Conservation (phyloP, 352 stramenopile species). For the Phytopythium sindhum region DNA sequence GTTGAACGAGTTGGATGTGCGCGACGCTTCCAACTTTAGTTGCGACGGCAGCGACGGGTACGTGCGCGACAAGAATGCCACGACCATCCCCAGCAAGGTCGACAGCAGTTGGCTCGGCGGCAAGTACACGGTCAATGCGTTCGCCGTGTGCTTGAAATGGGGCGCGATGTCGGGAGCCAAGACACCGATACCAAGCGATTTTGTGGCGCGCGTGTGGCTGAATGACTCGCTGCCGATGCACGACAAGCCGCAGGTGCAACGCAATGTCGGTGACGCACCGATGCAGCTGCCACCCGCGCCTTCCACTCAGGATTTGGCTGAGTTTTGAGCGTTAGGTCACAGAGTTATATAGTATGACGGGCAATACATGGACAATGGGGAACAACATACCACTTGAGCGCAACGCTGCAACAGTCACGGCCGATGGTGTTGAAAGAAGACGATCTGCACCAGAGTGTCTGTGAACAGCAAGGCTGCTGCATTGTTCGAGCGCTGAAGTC, state of each 20-base stretch:
- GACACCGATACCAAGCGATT: conserved; percentile 16
- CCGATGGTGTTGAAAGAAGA: too few species aligned
- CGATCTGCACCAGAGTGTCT: not conserved
- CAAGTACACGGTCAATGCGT: conserved; percentile 21
- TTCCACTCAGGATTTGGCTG: not conserved
- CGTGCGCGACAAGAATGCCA: conserved; percentile 20
- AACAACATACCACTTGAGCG: not conserved
- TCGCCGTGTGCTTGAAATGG: conserved; percentile 37
- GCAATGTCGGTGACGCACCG: conserved; percentile 7
- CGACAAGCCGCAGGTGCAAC: conserved; percentile 23
- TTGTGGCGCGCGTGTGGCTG: conserved; percentile 38
- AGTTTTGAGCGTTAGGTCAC: not conserved
- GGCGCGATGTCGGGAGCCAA: conserved; percentile 5
- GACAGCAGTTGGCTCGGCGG: conserved; percentile 30
- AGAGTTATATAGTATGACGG: not conserved
- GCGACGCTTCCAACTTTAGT: conserved; percentile 16
- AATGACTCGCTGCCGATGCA: conserved; percentile 33
- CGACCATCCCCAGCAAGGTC: conserved; percentile 35
- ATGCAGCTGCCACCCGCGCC: conserved; percentile 1
- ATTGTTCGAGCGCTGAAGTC: not conserved
- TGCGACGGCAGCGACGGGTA: conserved; percentile 22
- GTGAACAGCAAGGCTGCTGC: not conserved
- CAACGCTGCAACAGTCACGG: not conserved
- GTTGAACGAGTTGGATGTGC: conserved; percentile 31
- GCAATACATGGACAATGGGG: not conserved